Evolutionary conservation across 148 eudicot species (phyloP), one percentile per base, ranked within the genome.

Genomic region (Beta vulgaris): DNA sequence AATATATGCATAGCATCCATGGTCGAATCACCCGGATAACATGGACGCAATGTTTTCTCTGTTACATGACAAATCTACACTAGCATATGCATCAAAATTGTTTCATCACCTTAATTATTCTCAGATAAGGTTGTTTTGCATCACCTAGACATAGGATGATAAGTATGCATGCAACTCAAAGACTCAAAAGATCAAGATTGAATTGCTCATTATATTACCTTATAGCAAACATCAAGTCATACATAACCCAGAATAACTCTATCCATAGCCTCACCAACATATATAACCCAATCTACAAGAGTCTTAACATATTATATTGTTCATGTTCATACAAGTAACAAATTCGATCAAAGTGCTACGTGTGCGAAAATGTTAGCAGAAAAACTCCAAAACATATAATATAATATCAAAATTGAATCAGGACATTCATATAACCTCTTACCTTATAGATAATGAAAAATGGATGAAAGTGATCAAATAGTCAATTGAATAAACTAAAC

Each of bases 401-500:
- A 68, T 25, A 75, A 42, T 77, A 65, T 59, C 53, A 62, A 72
- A 60, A 44, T 21, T 29, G 15, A 39, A 36, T 37, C 73, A 23
- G 42, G 29, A 34, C 26, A 46, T 18, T 44, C 26, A 34, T 57
- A 39, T 15, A 58, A 26, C 61, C 13, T 28, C 21, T 71, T 62
- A 9, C 43, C 10, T 44, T 8, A 46, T 63, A 15, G 46, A 31
- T 35, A 13, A 48, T 26, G 74, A 9, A 60, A 31, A 14, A 71
- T 39, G 26, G 11, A 58, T 58, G 67, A 35, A 31, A 29, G 18
- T 62, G 25, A 21, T 32, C 9, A 62, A 34, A 31, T 18, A 14
- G 42, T 35, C 25, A 37, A 63, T 64, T 65, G 34, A 73, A 7
- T 34, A n/a, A 65, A 7, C 21, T 35, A 19, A 51, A 32, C 55